Conservation (phyloP, 129 eudicot genomes). For the Flaveria sonorensis region DNA sequence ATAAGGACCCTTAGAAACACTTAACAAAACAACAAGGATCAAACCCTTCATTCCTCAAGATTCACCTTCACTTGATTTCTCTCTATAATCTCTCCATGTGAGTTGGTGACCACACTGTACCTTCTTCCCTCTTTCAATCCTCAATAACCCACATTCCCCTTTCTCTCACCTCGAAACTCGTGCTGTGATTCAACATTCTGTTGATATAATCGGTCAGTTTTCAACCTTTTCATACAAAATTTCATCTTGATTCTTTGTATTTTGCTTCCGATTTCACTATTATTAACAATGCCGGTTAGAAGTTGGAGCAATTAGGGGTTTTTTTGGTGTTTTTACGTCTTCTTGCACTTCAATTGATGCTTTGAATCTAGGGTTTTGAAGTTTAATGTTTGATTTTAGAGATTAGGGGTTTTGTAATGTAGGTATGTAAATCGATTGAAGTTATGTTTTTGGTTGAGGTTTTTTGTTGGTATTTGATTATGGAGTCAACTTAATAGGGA, state of each 20-base stretch:
- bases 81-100: conserved; percentile 36
- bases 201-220: conserved; percentile 26
- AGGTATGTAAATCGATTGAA: background rate
- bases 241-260: background rate
- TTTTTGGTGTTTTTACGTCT: background rate
- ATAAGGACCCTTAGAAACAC: background rate
- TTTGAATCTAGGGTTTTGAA: conserved; percentile 11
- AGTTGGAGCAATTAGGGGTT: conserved; percentile 18
- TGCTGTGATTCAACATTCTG: conserved; percentile 3
- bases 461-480: conserved; percentile 18
- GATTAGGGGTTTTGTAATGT: background rate
- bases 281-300: background rate
- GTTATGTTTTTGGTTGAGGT: conserved; percentile 3
- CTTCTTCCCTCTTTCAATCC: conserved; percentile 36
- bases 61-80: conserved; percentile 26
- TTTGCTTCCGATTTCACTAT: conserved; percentile 10
- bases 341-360: background rate
- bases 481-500: conserved; percentile 16
- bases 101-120: conserved; percentile 24
- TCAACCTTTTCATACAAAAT: background rate
- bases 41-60: background rate
- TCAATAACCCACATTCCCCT: conserved; percentile 18
- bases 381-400: conserved; percentile 11
- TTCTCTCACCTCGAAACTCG: conserved; percentile 2
- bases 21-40: conserved; percentile 8